These are phyloP conservation scores for Hanseniaspora lindneri DNA, from an alignment of 805 yeast species.

Conservation along the genomic window DNA sequence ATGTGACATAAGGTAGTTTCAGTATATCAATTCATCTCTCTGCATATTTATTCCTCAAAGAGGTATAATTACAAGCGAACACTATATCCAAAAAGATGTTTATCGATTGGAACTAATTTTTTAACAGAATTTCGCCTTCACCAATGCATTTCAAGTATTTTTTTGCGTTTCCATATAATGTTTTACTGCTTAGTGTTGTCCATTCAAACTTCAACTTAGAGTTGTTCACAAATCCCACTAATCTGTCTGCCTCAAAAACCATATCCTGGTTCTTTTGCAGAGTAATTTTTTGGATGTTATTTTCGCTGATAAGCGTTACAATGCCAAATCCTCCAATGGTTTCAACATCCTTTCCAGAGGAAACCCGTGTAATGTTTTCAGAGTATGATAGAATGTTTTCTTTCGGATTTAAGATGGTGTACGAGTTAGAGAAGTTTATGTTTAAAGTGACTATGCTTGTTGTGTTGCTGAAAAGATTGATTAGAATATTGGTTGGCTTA, in stretches of 20 bases:
- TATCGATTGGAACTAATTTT: slow-evolving; percentile 16
- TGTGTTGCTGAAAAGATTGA: slow-evolving; percentile 1
- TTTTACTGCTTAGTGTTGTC: slow-evolving; percentile 13
- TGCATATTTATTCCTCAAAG: too few species aligned
- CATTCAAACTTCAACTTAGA: slow-evolving; percentile 14
- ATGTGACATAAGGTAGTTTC: background rate
- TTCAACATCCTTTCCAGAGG: slow-evolving; percentile 16
- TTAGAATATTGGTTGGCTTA: slow-evolving; percentile 5
- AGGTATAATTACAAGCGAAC: too few species aligned
- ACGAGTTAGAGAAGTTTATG: background rate
- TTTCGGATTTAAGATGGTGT: slow-evolving; percentile 16
- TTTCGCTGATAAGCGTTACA: slow-evolving; percentile 26
- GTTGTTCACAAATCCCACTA: slow-evolving; percentile 21
- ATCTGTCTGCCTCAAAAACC: slow-evolving; percentile 21
- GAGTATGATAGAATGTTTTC: slow-evolving; percentile 22
- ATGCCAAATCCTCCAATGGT: slow-evolving; percentile 24
- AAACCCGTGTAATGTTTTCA: slow-evolving; percentile 20
- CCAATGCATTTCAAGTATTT: slow-evolving; percentile 25
- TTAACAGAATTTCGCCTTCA: slow-evolving; percentile 27
- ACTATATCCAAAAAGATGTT: too few species aligned
- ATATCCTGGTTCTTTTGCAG: slow-evolving; percentile 21
- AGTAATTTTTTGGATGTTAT: slow-evolving; percentile 24
- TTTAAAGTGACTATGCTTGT: background rate
- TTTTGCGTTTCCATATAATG: slow-evolving; percentile 10
- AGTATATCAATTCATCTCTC: too few species aligned